phyloP scores from a whole-genome alignment of 2,329 filamentous ascomycete genomes.

The Tolypocladium guangdongense region DNA sequence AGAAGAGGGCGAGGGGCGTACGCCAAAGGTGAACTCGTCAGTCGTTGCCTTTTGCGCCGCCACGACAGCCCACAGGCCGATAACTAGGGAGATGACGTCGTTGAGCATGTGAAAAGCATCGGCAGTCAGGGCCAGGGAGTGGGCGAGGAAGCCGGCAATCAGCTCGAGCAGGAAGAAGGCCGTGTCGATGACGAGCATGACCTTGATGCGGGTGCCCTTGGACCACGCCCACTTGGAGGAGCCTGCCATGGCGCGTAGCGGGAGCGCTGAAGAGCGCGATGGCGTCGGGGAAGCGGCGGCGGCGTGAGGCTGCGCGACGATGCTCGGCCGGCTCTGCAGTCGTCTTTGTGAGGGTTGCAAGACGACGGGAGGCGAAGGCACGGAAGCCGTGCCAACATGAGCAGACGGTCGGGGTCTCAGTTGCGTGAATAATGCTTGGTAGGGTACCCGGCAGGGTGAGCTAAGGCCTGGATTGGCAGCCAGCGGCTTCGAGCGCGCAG shows the following conservation, averaged over 20 bases:
- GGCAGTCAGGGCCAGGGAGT: conserved; percentile 86
- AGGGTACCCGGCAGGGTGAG: too few relatives aligned
- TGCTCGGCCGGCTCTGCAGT: background rate
- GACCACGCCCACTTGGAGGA: conserved; percentile 64
- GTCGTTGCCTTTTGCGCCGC: conserved; percentile 77
- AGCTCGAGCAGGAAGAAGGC: conserved; percentile 87
- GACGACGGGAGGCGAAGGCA: background rate
- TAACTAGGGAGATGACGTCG: conserved; percentile 87
- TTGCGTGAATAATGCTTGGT: too few relatives aligned
- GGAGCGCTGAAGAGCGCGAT: conserved; percentile 2
- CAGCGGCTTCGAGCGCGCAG: too few relatives aligned
- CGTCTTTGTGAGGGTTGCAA: background rate
- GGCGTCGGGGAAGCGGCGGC: background rate
- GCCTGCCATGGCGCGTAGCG: conserved; percentile 13
- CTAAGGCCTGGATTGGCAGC: too few relatives aligned
- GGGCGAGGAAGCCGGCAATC: conserved; percentile 72
- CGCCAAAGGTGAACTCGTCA: conserved; percentile 90
- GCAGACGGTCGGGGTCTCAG: too few relatives aligned
- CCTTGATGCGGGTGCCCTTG: conserved; percentile 83
- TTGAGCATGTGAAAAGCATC: conserved; percentile 99
- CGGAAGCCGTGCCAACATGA: accelerated
- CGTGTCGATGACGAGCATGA: conserved; percentile 84
- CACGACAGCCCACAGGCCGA: conserved; percentile 91
- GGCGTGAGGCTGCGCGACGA: background rate
- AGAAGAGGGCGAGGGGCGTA: conserved; percentile 28